Conservation (phyloP, 192 early-diverging fungal genomes). For the Pilaira anomala region DNA sequence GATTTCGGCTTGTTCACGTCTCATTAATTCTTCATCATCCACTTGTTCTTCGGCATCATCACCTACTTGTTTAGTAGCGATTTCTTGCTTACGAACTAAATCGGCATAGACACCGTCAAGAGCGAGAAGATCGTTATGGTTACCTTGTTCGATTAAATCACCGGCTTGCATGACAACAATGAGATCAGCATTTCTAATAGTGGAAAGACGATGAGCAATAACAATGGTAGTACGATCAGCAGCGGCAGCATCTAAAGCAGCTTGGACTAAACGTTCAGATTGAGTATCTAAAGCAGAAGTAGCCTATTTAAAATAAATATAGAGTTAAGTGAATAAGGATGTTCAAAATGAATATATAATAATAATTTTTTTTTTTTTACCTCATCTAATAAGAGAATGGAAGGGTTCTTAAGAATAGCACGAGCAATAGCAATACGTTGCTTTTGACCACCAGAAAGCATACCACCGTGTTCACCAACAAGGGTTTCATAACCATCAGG, state of each 20-base stretch:
- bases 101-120: constrained; percentile 60
- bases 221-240: constrained; percentile 84
- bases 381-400: constrained; percentile 83
- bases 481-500: constrained; percentile 79
- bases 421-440: constrained; percentile 96
- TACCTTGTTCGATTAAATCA: constrained; percentile 69
- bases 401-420: constrained; percentile 84
- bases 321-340: not conserved
- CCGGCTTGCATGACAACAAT: constrained; percentile 84
- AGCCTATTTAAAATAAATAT: constrained; percentile 35
- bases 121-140: constrained; percentile 70
- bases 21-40: constrained; percentile 21
- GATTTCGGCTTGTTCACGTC: constrained; percentile 6
- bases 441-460: constrained; percentile 88
- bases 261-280: constrained; percentile 76
- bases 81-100: constrained; percentile 66
- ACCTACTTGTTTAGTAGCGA: constrained; percentile 43
- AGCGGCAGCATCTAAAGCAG: constrained; percentile 74
- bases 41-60: constrained; percentile 15
- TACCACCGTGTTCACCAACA: constrained; percentile 78
- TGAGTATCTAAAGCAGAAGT: constrained; percentile 84
- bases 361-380: constrained; percentile 7
- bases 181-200: constrained; percentile 78
- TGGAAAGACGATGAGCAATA: constrained; percentile 89
- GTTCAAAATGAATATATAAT: not conserved